Evolutionary conservation across 1,284 basidiomycete species (phyloP), one percentile per base, ranked within the genome.

Genomic region (Takashimella koratensis): DNA sequence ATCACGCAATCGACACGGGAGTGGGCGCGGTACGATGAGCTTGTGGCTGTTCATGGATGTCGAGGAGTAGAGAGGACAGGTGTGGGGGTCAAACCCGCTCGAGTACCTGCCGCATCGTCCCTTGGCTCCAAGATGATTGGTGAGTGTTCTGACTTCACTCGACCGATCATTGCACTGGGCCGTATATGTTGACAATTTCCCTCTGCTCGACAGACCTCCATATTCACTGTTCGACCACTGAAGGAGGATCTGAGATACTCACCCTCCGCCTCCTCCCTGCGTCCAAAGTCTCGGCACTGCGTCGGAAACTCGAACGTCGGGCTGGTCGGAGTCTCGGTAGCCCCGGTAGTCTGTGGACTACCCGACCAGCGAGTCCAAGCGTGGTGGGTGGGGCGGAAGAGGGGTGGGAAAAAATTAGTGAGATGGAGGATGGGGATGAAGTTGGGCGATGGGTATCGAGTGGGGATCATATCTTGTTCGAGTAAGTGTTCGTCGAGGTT

Each of bases 101-200:
- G 16, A 22, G 51, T 4, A 16, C 40, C 19, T 5, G 25, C 22
- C 10, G 26, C 55, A 12, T 39, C 43, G 4, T 51, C 44, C 2
- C 51, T 74, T 19, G 58, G 54, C 26, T 66, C 65, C 13, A 67
- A 61, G 45, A 60, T 74, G 59, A 64, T 72, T 41, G 62, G 70
- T 73, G 51, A 47, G 64, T 63, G 25, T 20, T 49, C 19, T 41
- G 45, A 22, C n/a, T 23, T 16, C 12, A 16, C 8, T n/a, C 19
- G 3, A 43, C 23, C 42, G 3, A 12, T n/a, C 23, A 21, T 22
- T 6, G 8, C 12, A 20, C 8, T 12, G 2, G 12, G 4, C 23
- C 19, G 42, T 11, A 1, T 21, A 2, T 20, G 21, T 11, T 16
- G 23, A 16, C 21, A 26, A 13, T 16, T 12, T 5, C 16, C 2